Evolutionary conservation across 2,329 filamentous ascomycete genomes (phyloP).

Genomic region (Fusarium newnesense): DNA sequence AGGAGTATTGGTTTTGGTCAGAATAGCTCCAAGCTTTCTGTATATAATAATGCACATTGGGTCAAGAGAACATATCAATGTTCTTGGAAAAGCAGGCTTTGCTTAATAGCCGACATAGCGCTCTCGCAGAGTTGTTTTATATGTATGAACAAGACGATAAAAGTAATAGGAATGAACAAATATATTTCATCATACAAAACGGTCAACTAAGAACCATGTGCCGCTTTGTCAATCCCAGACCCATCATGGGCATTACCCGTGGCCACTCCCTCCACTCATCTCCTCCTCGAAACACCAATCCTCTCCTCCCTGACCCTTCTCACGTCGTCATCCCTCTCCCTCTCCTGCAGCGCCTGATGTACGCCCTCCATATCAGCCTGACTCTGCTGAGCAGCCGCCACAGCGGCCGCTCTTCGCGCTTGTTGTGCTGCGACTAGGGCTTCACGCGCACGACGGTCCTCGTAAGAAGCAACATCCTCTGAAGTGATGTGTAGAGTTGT

Average conservation of each 20-base stretch:
- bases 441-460: conserved; percentile 66
- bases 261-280: not conserved
- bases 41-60: conserved; percentile 13
- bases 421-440: conserved; percentile 50
- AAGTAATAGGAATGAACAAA: conserved; percentile 22
- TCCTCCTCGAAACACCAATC: conserved; percentile 49
- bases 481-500: conserved; percentile 75
- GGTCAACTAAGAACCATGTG: not conserved
- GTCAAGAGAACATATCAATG: not conserved
- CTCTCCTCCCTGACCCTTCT: conserved; percentile 52
- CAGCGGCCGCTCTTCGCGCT: conserved; percentile 42
- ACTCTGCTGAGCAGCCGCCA: conserved; percentile 32
- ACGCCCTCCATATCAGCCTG: conserved; percentile 45
- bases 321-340: conserved; percentile 42
- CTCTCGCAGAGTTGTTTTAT: conserved; percentile 31
- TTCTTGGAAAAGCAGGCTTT: conserved; percentile 10
- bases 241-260: not conserved
- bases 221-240: too few relatives aligned
- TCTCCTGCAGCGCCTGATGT: conserved; percentile 39
- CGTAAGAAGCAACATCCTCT: conserved; percentile 77
- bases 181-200: not conserved
- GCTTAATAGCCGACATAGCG: conserved; percentile 13
- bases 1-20: not conserved
- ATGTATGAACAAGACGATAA: conserved; percentile 18
- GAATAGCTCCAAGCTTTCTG: not conserved